Conservation (phyloP, 176 grass and related monocot species). For the Elaeis guineensis region DNA sequence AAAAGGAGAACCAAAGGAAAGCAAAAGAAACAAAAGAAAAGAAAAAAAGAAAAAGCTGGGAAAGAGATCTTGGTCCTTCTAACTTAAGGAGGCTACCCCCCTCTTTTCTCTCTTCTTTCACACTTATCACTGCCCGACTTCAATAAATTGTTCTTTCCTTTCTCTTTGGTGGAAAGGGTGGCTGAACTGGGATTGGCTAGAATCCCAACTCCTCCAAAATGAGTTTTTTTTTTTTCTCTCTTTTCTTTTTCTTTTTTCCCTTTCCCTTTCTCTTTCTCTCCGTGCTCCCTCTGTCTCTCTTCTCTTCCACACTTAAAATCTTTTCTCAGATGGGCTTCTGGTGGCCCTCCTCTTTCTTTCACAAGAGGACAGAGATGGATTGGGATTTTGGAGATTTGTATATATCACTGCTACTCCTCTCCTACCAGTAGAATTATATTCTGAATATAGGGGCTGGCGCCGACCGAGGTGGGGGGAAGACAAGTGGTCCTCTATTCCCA, state of each 20-base stretch:
- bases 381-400: neutral
- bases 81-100: too few species aligned
- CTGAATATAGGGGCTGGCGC: neutral
- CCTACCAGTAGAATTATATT: neutral
- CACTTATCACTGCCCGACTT: too few species aligned
- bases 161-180: too few species aligned
- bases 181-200: too few species aligned
- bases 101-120: too few species aligned
- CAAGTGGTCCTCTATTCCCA: slow-evolving; percentile 6
- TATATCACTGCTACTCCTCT: neutral
- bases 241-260: too few species aligned
- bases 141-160: too few species aligned
- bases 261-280: neutral
- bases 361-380: neutral
- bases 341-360: neutral
- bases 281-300: too few species aligned
- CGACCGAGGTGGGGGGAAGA: neutral
- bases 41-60: too few species aligned
- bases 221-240: neutral
- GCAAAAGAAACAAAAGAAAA: too few species aligned
- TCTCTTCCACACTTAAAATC: neutral
- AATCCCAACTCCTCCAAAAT: neutral
- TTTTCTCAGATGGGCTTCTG: neutral
- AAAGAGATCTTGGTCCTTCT: too few species aligned
- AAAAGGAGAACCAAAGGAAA: too few species aligned